A percentile compares a stretch with the other conserved stretches of the same genome.
Evolutionary conservation across 2,329 filamentous ascomycete species (phyloP).

Genomic region (Nectriaceae sp.): DNA sequence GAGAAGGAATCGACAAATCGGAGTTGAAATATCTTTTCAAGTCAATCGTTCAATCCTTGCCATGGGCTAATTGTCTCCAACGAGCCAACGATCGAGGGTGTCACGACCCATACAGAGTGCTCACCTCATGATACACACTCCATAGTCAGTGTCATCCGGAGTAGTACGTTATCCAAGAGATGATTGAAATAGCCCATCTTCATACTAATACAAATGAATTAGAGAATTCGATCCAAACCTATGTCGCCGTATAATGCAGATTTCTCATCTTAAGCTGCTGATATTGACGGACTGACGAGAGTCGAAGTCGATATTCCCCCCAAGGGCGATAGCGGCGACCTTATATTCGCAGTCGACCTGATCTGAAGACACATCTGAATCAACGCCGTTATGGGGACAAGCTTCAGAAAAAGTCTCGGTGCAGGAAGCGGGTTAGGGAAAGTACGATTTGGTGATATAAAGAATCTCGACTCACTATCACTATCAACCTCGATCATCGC

Average conservation of each 20-base stretch:
- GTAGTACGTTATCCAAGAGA: not conserved
- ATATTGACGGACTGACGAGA: constrained; percentile 25
- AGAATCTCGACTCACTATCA: constrained; percentile 26
- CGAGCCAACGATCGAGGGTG: constrained; percentile 12
- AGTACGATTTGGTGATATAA: constrained; percentile 19
- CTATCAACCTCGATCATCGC: constrained; percentile 25
- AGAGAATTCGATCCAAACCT: constrained; percentile 5
- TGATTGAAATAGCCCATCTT: constrained; percentile 6
- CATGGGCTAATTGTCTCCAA: constrained; percentile 18
- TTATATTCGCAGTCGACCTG: constrained; percentile 17
- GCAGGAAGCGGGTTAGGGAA: constrained; percentile 25
- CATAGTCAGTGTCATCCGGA: constrained; percentile 1
- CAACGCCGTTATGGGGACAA: constrained; percentile 28
- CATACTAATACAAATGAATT: constrained; percentile 14
- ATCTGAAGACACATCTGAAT: constrained; percentile 14
- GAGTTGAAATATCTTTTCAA: constrained; percentile 19
- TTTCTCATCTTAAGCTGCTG: constrained; percentile 24
- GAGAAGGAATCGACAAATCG: constrained; percentile 16
- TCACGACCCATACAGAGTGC: not conserved
- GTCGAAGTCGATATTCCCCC: constrained; percentile 23
- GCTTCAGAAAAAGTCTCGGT: constrained; percentile 22
- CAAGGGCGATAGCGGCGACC: constrained; percentile 16
- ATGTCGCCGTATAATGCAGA: constrained; percentile 25
- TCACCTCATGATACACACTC: not conserved
- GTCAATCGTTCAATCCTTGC: constrained; percentile 7